Base-by-base conservation (phyloP, 495 filamentous ascomycete species). In the Rhypophila decipiens region DNA sequence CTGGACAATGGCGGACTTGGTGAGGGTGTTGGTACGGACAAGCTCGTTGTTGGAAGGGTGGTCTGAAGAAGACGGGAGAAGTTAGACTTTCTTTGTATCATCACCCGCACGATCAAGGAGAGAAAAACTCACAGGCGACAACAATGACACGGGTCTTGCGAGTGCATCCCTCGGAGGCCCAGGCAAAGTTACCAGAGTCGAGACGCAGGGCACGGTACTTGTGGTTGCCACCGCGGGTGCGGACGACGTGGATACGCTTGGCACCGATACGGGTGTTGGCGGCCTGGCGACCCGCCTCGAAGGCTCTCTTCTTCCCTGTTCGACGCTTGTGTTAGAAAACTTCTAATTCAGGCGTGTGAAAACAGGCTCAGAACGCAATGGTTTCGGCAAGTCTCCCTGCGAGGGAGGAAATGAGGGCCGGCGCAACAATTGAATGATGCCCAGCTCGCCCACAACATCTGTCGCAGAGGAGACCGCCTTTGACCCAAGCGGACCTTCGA, bases 21-120 rank as follows among this genome's bases (percentile, higher is more conserved):
- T 98, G 69, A 99, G 80, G 77, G 93, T 96, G 82, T 99, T 99
- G 71, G 93, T 99, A 65, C 93, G 94, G 78, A 99, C 88, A 62
- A 99, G 80, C 75, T 99, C 93, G 85, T 99, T 99, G 88, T 99
- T 99, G 69, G 93, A 97, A 44, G 93, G 94, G 74, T 99, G 93
- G 84, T 85, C 61, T 64, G 17, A 9, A n/a, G n/a, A n/a, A n/a
- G n/a, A n/a, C n/a, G n/a, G n/a, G n/a, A n/a, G n/a, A n/a, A n/a
- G n/a, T n/a, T n/a, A n/a, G n/a, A n/a, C n/a, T n/a, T n/a, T n/a
- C n/a, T n/a, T n/a, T n/a, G n/a, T n/a, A n/a, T n/a, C n/a, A n/a
- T n/a, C n/a, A n/a, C n/a, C n/a, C n/a, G n/a, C n/a, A n/a, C n/a
- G 24, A 3, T 17, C 5, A 49, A 13, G 31, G 22, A 13, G 12